Evolutionary conservation across 2,329 filamentous ascomycete genomes (phyloP), one percentile per base, ranked within the genome.

Genomic region (Teratosphaeriaceae sp.): DNA sequence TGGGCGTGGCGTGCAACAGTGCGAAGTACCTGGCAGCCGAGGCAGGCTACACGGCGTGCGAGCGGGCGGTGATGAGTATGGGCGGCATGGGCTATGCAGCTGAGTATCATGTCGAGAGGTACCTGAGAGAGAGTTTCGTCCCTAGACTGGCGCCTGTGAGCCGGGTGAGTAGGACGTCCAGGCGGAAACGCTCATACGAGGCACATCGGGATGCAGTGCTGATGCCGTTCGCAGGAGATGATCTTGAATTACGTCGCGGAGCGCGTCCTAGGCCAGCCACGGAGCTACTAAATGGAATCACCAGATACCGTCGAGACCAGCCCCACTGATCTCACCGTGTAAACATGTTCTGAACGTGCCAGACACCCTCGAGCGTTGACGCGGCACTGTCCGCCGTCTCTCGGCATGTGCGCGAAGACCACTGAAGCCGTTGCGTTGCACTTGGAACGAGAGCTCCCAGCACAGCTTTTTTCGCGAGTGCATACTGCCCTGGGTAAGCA

Each of bases 241-340:
- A 84, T 87, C 40, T 66, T 85, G 68, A 87, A 86, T 51, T 86
- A 80, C 59, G 74, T 87, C 11, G 72, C 75, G 2, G 82, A 86
- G 59, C n/a, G 8, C 13, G 33, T 35, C 16, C 33, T 42, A 15
- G 40, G 72, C 3, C 54, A 87, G 20, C 84, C 83, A 1, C 69
- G 79, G 45, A 86, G 81, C 55, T 88, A 86, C 51, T 85, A n/a
- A n/a, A n/a, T n/a, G n/a, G n/a, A n/a, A n/a, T n/a, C n/a, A n/a
- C n/a, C n/a, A n/a, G n/a, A n/a, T n/a, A 31, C 18, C 29, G n/a
- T 31, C 29, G n/a, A 15, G 29, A 13, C 29, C 29, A n/a, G 13
- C 29, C 29, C 29, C 13, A n/a, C 15, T n/a, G n/a, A n/a, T n/a
- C n/a, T n/a, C n/a, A n/a, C n/a, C n/a, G n/a, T n/a, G n/a, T n/a